Evolutionary conservation across 176 grass and related monocot genomes (phyloP), one percentile per base, ranked within the genome.

Genomic region (Aegilops longissima): DNA sequence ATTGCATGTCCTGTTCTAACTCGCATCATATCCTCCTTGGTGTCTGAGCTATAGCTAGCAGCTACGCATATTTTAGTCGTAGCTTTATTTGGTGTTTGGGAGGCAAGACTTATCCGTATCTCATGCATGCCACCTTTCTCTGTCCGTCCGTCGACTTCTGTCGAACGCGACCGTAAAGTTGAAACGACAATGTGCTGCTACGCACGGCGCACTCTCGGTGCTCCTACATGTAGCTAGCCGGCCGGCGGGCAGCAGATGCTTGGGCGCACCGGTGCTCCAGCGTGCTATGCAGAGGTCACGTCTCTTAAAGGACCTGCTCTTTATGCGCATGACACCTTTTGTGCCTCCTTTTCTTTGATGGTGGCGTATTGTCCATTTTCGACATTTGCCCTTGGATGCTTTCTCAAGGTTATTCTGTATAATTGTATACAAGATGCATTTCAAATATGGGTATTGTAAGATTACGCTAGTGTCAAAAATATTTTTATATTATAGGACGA

Each of bases 201-300:
- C 76, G 67, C 84, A 86, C 42, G 12, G 30, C 73, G 89, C 84
- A 90, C 87, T 78, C 61, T 85, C 35, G 45, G 72, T 82, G 79
- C 83, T 78, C 87, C 20, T 59, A 29, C 21, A 18, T n/a, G 62
- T 27, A 6, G 62, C 61, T 4, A 70, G 13, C 52, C 35, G 69
- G 69, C 24, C 54, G 33, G 23, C n/a, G 81, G 67, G 67, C 67
- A 70, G 64, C n/a, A 59, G 80, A 52, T 23, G 58, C 21, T 8
- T 63, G 80, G 9, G 62, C 14, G 45, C 81, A 64, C 78, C 49
- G 66, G 39, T 56, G 58, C 23, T 38, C 68, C 23, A 67, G 66
- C 25, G 12, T 23, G 27, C 47, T 63, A 62, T 52, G 73, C 79
- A 64, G 61, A 86, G 23, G 54, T 65, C 52, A 73, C 42, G 12